Conservation (phyloP, 1,139 yeast species). For the Suhomyces anneliseae region DNA sequence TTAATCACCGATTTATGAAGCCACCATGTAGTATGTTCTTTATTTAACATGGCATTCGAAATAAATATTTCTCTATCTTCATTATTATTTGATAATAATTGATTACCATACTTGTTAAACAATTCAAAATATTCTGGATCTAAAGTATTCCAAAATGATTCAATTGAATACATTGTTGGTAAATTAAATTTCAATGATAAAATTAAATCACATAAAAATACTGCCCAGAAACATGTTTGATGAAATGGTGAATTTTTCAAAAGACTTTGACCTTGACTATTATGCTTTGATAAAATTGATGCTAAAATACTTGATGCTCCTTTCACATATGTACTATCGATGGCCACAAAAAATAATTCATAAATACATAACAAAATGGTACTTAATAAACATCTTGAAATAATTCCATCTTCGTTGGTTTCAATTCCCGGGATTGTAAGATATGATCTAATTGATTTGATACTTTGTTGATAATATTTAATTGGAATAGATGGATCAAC, state of each 20-base stretch:
- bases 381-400: conserved; percentile 38
- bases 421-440: conserved; percentile 27
- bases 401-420: conserved; percentile 27
- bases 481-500: conserved; percentile 34
- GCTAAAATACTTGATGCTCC: conserved; percentile 36
- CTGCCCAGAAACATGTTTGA: conserved; percentile 39
- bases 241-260: conserved; percentile 32
- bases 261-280: conserved; percentile 18
- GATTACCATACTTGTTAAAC: conserved; percentile 16
- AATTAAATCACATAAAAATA: conserved; percentile 36
- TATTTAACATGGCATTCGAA: conserved; percentile 9
- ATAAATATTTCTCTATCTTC: conserved; percentile 6
- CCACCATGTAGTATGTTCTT: conserved; percentile 34
- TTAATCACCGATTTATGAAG: conserved; percentile 32
- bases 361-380: conserved; percentile 40
- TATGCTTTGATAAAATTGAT: conserved; percentile 25
- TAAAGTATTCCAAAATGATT: conserved; percentile 31
- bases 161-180: conserved; percentile 34
- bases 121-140: conserved; percentile 32
- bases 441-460: conserved; percentile 32
- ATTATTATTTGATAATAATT: conserved; percentile 5
- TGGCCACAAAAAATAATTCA: conserved; percentile 39
- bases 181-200: conserved; percentile 32
- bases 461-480: conserved; percentile 38
- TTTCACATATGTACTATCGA: conserved; percentile 37